These are phyloP conservation scores for Termitomyces titanicus DNA, from an alignment of 768 basidiomycete species.

Conservation along the genomic window DNA sequence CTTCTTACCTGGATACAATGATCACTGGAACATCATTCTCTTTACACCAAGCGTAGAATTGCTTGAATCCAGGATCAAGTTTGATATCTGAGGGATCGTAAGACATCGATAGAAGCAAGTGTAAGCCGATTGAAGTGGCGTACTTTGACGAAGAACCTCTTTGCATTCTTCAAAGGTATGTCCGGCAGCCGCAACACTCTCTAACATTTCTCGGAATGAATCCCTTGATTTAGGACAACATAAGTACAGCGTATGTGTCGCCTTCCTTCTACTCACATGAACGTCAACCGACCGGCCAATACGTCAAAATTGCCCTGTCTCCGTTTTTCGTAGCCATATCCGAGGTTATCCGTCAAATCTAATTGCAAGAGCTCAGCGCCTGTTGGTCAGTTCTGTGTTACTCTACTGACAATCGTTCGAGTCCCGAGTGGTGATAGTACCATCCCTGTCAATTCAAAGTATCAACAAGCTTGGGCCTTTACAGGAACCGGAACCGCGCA, in stretches of 20 bases:
- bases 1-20: slow-evolving; percentile 95
- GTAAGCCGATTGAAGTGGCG: slow-evolving; percentile 5
- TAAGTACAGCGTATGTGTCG: not conserved
- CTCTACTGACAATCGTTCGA: slow-evolving; percentile 82
- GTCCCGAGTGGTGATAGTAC: slow-evolving; percentile 90
- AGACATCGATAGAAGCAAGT: slow-evolving; percentile 1
- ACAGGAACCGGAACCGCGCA: not conserved
- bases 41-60: slow-evolving; percentile 85
- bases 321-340: slow-evolving; percentile 75
- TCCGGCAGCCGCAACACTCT: slow-evolving; percentile 70
- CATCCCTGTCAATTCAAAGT: slow-evolving; percentile 55
- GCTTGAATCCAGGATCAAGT: slow-evolving; percentile 85
- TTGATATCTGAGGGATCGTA: slow-evolving; percentile 57
- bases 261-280: slow-evolving; percentile 46
- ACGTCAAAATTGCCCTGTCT: slow-evolving; percentile 72
- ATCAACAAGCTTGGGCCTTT: not conserved
- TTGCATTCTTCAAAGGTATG: slow-evolving; percentile 87
- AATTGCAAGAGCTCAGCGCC: not conserved
- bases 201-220: slow-evolving; percentile 82
- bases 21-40: slow-evolving; percentile 79
- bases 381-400: not conserved
- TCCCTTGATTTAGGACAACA: slow-evolving; percentile 51
- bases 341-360: slow-evolving; percentile 90
- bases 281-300: slow-evolving; percentile 62
- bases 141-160: slow-evolving; percentile 68